Conservation (phyloP, 192 early-diverging fungal species). For the Backusella circina region DNA sequence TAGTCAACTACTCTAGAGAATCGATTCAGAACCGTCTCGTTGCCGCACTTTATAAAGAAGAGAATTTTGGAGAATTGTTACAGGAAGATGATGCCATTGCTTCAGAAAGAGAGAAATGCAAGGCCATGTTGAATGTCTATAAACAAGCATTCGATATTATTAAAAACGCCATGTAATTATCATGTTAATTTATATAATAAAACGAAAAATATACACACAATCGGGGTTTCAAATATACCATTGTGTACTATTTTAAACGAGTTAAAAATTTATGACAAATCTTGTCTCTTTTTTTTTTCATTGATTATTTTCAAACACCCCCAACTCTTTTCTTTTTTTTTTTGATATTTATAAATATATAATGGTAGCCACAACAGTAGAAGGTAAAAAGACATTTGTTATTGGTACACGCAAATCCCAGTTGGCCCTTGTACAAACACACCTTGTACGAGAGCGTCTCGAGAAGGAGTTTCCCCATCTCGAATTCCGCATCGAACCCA, state of each 20-base stretch:
- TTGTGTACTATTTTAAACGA: neutral
- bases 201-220: neutral
- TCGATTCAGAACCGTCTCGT: conserved; percentile 75
- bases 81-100: conserved; percentile 72
- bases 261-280: neutral
- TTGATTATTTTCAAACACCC: neutral
- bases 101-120: conserved; percentile 71
- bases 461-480: conserved; percentile 41
- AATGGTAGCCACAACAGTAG: neutral
- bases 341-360: neutral
- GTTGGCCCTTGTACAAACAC: conserved; percentile 85
- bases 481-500: conserved; percentile 48
- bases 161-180: conserved; percentile 21
- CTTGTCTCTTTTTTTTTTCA: neutral
- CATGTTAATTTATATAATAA: neutral
- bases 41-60: conserved; percentile 68
- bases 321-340: neutral
- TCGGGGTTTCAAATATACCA: neutral
- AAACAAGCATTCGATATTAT: conserved; percentile 73
- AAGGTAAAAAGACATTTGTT: conserved; percentile 1
- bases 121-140: conserved; percentile 74
- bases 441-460: conserved; percentile 60
- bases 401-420: conserved; percentile 86
- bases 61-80: conserved; percentile 64
- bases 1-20: conserved; percentile 74